Percentiles rank a stretch among this genome's conserved stretches.
Conservation (phyloP, 768 basidiomycete species). For the Tulasnella sp. region DNA sequence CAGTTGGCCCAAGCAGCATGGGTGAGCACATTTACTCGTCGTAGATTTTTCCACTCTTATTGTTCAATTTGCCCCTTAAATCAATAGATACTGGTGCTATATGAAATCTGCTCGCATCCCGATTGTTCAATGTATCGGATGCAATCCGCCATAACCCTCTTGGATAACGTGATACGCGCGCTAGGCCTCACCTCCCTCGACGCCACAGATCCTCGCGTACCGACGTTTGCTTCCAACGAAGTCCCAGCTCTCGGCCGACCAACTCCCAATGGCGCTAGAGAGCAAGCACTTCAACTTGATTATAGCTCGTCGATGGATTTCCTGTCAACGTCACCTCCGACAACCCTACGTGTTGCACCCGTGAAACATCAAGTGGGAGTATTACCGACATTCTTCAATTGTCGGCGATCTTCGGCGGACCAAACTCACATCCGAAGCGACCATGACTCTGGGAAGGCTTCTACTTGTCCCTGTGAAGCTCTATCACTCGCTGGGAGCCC, state of each 20-base stretch:
- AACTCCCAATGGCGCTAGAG: not conserved
- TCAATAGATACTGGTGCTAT: constrained; percentile 13
- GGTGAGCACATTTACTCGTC: not conserved
- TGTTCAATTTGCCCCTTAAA: too few relatives aligned
- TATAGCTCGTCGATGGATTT: too few relatives aligned
- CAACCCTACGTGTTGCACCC: too few relatives aligned
- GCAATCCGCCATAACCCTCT: not conserved
- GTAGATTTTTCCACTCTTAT: too few relatives aligned
- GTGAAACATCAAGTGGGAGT: too few relatives aligned
- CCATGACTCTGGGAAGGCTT: too few relatives aligned
- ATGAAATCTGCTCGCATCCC: constrained; percentile 15
- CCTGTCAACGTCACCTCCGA: too few relatives aligned
- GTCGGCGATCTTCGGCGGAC: too few relatives aligned
- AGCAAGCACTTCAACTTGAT: too few relatives aligned
- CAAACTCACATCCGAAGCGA: too few relatives aligned
- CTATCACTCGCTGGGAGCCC: not conserved
- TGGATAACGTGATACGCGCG: constrained; percentile 12
- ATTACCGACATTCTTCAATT: too few relatives aligned
- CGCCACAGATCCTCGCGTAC: constrained; percentile 9
- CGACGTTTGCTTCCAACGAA: constrained; percentile 1
- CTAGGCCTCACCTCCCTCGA: constrained; percentile 13
- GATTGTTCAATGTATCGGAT: not conserved
- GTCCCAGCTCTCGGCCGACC: constrained; percentile 7
- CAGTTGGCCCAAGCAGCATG: constrained; percentile 17
- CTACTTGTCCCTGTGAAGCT: constrained; percentile 3